These are phyloP conservation scores for Bretschneidera sinensis DNA, from an alignment of 345 rosid species.

Conservation along the genomic window DNA sequence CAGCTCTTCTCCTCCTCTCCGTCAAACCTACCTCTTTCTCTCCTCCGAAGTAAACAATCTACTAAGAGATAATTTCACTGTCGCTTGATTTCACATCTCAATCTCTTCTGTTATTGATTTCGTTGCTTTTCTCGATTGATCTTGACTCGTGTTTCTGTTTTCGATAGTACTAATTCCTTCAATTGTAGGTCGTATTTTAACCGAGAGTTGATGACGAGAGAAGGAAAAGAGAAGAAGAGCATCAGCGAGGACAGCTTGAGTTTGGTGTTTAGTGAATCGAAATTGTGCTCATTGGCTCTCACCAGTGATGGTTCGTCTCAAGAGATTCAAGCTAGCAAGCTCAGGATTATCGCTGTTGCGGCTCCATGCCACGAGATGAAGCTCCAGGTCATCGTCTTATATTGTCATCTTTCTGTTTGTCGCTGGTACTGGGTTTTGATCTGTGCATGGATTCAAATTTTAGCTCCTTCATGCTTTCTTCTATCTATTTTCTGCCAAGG, in stretches of 20 bases:
- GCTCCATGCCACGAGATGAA: slow-evolving; percentile 37
- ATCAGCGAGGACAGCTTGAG: slow-evolving; percentile 30
- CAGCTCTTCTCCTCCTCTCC: slow-evolving; percentile 79
- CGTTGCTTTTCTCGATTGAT: neutral
- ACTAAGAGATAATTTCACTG: neutral
- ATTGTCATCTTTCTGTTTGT: slow-evolving; percentile 7
- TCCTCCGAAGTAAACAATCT: slow-evolving; percentile 27
- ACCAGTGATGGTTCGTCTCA: slow-evolving; percentile 35
- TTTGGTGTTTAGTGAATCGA: slow-evolving; percentile 29
- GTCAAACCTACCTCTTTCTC: slow-evolving; percentile 21
- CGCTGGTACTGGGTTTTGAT: neutral
- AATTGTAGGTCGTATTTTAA: slow-evolving; percentile 22
- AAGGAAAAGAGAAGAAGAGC: slow-evolving; percentile 14
- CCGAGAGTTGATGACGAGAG: slow-evolving; percentile 11
- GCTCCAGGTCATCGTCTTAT: slow-evolving; percentile 47
- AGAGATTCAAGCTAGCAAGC: slow-evolving; percentile 25
- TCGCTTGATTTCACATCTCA: neutral
- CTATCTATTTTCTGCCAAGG: neutral
- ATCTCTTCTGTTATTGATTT: slow-evolving; percentile 4
- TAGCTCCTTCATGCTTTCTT: no score
- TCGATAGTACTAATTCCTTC: slow-evolving; percentile 1
- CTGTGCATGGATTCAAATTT: no score
- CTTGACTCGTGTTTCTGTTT: neutral
- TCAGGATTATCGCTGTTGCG: slow-evolving; percentile 26
- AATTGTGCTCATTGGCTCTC: slow-evolving; percentile 39